A percentile compares a stretch with the other conserved stretches of the same genome.
phyloP scores from a whole-genome alignment of 2,329 filamentous ascomycete species.

The Chalaropsis thielavioides region DNA sequence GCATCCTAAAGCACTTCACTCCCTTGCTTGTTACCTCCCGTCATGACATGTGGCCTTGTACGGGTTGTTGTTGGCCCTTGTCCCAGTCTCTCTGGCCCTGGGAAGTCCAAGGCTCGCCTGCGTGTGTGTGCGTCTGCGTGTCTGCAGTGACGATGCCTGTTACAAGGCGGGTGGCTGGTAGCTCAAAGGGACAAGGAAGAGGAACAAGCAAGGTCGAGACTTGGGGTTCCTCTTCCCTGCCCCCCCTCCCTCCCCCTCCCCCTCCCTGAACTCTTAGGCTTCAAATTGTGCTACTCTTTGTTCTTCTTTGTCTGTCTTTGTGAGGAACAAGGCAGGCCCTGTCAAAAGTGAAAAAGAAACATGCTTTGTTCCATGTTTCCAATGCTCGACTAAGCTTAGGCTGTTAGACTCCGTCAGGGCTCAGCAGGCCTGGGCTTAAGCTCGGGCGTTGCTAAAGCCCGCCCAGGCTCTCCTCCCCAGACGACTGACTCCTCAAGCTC shows the following conservation, averaged over 20 bases:
- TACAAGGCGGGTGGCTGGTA: no score
- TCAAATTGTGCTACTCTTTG: not conserved
- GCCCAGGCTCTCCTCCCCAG: no score
- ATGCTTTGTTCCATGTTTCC: not conserved
- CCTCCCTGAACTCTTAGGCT: not conserved
- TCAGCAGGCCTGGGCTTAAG: not conserved
- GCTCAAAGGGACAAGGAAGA: no score
- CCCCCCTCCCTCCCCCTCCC: no score
- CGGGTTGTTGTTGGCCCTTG: not conserved
- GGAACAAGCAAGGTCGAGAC: no score
- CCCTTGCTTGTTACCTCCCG: slow-evolving; percentile 4
- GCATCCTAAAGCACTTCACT: not conserved
- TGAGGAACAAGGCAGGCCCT: not conserved
- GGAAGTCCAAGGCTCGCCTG: not conserved
- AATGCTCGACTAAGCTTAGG: not conserved
- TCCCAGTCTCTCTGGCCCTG: not conserved
- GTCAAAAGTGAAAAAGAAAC: not conserved
- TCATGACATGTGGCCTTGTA: slow-evolving; percentile 6
- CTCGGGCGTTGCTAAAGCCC: not conserved
- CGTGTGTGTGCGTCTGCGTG: not conserved
- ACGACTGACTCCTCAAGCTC: no score
- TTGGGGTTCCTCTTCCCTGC: no score
- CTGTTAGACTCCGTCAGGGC: not conserved
- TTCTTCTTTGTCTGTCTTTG: not conserved
- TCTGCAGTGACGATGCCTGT: no score